phyloP scores from a whole-genome alignment of 345 rosid genomes.

The Ceriops tagal region DNA sequence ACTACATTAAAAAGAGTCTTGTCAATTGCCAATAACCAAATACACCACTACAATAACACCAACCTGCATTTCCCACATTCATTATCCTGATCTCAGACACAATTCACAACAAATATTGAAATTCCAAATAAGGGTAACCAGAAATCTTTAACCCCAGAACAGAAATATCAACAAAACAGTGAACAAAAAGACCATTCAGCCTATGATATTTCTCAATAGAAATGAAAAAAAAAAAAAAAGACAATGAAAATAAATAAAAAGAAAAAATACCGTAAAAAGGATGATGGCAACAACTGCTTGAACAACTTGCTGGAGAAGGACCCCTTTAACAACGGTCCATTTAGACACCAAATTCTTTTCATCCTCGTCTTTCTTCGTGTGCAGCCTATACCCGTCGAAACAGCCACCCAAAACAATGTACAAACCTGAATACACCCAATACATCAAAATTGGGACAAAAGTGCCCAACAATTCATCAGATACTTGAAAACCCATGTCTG shows the following conservation, averaged over 20 bases:
- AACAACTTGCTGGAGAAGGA: slow-evolving; percentile 69
- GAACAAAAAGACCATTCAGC: too few species aligned
- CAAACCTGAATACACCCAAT: slow-evolving; percentile 81
- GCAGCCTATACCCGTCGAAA: slow-evolving; percentile 62
- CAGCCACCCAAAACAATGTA: slow-evolving; percentile 48
- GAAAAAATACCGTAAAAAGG: slow-evolving; percentile 49
- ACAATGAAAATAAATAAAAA: too few species aligned
- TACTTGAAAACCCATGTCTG: slow-evolving; percentile 47
- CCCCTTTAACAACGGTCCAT: slow-evolving; percentile 66
- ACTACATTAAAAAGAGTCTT: too few species aligned
- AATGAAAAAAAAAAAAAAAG: neutral
- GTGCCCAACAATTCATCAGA: slow-evolving; percentile 82
- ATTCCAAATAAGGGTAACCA: too few species aligned
- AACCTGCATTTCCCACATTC: too few species aligned
- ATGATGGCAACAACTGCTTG: slow-evolving; percentile 78
- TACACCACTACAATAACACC: too few species aligned
- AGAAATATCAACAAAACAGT: too few species aligned
- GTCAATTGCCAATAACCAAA: too few species aligned
- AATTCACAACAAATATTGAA: too few species aligned
- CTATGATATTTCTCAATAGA: neutral
- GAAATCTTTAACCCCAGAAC: too few species aligned
- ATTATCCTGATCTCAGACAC: too few species aligned
- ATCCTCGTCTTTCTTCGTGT: slow-evolving; percentile 70
- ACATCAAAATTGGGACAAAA: slow-evolving; percentile 63
- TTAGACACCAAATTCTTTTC: slow-evolving; percentile 76